These are phyloP conservation scores for Termitomyces sp. DNA, from an alignment of 768 basidiomycete genomes.

Conservation along the genomic window DNA sequence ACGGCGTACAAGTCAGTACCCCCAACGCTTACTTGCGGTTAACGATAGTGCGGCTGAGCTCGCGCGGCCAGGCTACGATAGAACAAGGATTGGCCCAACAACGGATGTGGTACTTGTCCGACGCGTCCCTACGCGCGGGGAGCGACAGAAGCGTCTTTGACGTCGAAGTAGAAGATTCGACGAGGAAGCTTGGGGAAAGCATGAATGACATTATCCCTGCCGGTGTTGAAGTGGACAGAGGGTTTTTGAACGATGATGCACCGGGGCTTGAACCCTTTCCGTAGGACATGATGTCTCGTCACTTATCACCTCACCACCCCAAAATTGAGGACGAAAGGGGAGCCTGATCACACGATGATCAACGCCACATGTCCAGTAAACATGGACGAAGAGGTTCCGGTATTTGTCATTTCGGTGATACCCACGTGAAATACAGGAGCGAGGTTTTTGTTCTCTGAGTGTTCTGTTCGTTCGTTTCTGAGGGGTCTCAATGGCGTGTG, in stretches of 20 bases:
- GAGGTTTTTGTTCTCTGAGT: not conserved
- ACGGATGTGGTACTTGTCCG: constrained; percentile 26
- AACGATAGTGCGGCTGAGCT: not conserved
- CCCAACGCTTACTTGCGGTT: not conserved
- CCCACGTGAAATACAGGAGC: not conserved
- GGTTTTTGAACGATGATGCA: not conserved
- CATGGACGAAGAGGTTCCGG: no score
- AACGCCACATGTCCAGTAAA: not conserved
- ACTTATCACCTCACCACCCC: not conserved
- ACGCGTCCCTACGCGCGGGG: constrained; percentile 8
- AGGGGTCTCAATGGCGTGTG: not conserved
- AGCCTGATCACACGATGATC: not conserved
- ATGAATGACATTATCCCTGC: constrained; percentile 12
- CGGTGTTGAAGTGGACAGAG: constrained; percentile 13
- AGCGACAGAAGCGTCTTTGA: constrained; percentile 13
- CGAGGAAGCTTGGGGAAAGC: constrained; percentile 12
- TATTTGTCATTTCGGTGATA: not conserved
- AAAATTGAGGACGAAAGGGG: not conserved
- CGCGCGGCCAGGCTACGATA: constrained; percentile 23
- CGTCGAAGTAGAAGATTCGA: constrained; percentile 7
- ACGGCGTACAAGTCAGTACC: constrained; percentile 20
- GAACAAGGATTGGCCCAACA: constrained; percentile 34
- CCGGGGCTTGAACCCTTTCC: no score
- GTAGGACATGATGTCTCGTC: not conserved
- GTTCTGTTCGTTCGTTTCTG: not conserved